These are phyloP conservation scores for Fagopyrum homotropicum DNA, from an alignment of 148 eudicot species.

Conservation along the genomic window DNA sequence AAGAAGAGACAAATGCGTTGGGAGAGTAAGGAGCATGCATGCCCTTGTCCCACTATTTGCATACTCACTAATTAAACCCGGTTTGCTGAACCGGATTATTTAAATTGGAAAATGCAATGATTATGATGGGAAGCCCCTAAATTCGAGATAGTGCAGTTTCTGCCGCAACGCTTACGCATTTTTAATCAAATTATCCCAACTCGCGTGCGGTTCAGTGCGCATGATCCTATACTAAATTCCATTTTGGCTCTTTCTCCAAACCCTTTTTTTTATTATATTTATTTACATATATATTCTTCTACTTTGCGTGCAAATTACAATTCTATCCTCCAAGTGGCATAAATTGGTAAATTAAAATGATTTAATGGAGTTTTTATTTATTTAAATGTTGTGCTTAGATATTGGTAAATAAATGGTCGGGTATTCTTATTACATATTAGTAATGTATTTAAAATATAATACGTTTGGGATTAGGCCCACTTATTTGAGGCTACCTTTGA, in stretches of 20 bases:
- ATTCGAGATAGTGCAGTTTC: not conserved
- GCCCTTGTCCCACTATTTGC: not conserved
- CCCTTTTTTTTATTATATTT: not conserved
- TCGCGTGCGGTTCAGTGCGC: constrained; percentile 3
- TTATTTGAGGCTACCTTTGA: no score
- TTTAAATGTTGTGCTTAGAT: no score
- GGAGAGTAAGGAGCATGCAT: not conserved
- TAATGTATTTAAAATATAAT: no score
- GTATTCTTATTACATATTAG: no score
- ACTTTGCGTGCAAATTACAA: no score
- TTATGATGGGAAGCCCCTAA: not conserved
- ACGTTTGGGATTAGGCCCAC: no score
- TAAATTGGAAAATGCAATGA: not conserved
- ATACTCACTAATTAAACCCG: no score
- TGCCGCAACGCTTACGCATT: not conserved
- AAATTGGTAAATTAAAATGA: no score
- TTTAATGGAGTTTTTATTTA: no score
- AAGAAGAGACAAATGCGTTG: not conserved
- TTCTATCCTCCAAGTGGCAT: no score
- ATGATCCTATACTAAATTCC: not conserved
- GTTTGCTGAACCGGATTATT: not conserved
- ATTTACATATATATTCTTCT: no score
- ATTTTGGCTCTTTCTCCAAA: not conserved
- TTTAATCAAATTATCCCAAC: not conserved
- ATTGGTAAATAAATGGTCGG: no score